Conservation (phyloP, 179 eudicot genomes). For the Silene noctiflora region DNA sequence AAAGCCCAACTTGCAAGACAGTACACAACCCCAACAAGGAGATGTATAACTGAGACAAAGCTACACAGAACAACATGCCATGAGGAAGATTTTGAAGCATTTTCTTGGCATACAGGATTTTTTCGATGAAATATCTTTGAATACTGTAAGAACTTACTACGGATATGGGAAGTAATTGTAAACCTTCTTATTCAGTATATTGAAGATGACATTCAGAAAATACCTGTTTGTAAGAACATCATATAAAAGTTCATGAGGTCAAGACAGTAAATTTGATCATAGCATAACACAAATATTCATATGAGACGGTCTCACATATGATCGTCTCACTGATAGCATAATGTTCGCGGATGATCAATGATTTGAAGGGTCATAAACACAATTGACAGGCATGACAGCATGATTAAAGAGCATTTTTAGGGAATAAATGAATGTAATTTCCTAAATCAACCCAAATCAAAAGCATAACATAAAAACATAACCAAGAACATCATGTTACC, state of each 20-base stretch:
- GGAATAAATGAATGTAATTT: background rate
- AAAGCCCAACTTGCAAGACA: slow-evolving; percentile 72
- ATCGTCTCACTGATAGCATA: background rate
- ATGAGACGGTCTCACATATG: background rate
- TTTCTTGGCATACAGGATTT: background rate
- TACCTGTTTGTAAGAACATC: slow-evolving; percentile 46
- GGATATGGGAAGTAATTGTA: slow-evolving; percentile 93
- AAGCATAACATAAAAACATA: background rate
- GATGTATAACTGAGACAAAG: slow-evolving; percentile 77
- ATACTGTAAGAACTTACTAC: slow-evolving; percentile 44
- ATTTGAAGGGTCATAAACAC: background rate
- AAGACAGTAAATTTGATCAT: background rate
- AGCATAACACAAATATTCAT: background rate
- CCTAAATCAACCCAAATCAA: background rate
- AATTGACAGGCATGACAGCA: background rate
- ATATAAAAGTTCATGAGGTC: background rate
- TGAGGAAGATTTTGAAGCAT: background rate
- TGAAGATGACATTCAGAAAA: slow-evolving; percentile 83
- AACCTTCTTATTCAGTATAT: slow-evolving; percentile 86
- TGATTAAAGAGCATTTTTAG: background rate
- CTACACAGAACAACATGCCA: slow-evolving; percentile 30
- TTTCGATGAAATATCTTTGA: background rate
- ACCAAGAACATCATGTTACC: slow-evolving; percentile 17
- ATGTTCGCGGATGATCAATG: no score
- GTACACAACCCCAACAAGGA: slow-evolving; percentile 73